Percentiles rank a stretch among this genome's conserved stretches.
These are phyloP conservation scores for Vaccinium vitisidaea DNA, from an alignment of 148 eudicot genomes.

Conservation along the genomic window DNA sequence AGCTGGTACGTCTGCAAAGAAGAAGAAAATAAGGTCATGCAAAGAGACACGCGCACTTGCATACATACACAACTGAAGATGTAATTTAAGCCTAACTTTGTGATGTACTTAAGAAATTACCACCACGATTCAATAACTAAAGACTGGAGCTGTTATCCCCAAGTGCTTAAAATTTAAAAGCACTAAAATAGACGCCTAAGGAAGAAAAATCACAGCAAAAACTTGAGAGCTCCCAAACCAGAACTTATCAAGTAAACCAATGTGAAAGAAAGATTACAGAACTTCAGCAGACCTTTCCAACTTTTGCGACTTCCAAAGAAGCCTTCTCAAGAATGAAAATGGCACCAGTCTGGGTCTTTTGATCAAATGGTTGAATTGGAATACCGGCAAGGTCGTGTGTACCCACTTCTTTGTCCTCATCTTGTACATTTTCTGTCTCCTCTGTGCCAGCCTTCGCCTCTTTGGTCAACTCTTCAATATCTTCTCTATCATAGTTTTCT, in stretches of 20 bases:
- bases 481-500: conserved; percentile 52
- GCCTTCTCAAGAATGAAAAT: conserved; percentile 86
- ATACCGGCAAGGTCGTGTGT: conserved; percentile 55
- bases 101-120: conserved; percentile 2
- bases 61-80: not conserved
- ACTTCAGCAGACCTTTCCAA: conserved; percentile 70
- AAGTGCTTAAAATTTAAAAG: not conserved
- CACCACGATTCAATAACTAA: not conserved
- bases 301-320: conserved; percentile 88
- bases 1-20: conserved; percentile 65
- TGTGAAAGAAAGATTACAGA: not conserved
- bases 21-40: not conserved
- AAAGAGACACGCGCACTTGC: not conserved
- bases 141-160: not conserved
- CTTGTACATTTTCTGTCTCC: conserved; percentile 16
- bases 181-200: not conserved
- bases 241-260: not conserved
- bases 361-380: conserved; percentile 45
- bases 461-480: conserved; percentile 23
- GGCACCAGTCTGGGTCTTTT: conserved; percentile 46
- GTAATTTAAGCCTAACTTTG: not conserved
- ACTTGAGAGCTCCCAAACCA: not conserved
- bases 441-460: conserved; percentile 8
- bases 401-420: conserved; percentile 35
- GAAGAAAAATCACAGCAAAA: not conserved